Percentiles rank a stretch among this genome's conserved stretches.
Evolutionary conservation across 2,329 filamentous ascomycete genomes (phyloP).

Genomic region (Colletotrichum sp.): DNA sequence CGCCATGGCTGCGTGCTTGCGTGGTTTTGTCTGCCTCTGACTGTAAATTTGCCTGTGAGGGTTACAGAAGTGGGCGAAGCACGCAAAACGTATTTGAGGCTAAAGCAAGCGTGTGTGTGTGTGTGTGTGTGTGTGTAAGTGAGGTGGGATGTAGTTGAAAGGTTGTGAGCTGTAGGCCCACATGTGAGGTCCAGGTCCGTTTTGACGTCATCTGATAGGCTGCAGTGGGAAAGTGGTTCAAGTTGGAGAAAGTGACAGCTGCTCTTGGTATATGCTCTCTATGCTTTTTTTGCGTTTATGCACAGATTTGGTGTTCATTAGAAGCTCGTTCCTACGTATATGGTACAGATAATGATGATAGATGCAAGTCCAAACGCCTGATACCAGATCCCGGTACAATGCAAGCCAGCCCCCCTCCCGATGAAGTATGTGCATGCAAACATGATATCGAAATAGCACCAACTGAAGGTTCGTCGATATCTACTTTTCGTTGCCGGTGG

Average conservation of each 20-base stretch:
- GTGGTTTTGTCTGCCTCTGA: too few species aligned
- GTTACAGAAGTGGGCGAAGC: too few species aligned
- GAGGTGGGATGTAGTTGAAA: neutral
- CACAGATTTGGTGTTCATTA: neutral
- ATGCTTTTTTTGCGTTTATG: neutral
- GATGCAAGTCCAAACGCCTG: neutral
- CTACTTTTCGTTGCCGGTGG: conserved; percentile 27
- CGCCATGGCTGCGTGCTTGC: conserved; percentile 33
- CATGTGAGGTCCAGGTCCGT: neutral
- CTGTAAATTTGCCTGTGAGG: too few species aligned
- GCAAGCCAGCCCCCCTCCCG: neutral
- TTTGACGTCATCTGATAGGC: conserved; percentile 22
- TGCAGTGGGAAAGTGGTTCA: neutral
- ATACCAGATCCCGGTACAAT: neutral
- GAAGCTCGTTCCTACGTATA: neutral
- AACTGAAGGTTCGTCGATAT: neutral
- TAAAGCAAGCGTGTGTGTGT: neutral
- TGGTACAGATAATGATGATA: neutral
- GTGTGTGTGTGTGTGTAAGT: neutral
- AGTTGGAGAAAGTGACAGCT: neutral
- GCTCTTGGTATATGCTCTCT: neutral
- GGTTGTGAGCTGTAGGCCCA: neutral
- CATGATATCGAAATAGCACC: neutral
- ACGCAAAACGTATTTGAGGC: neutral
- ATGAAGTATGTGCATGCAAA: neutral